phyloP scores from a whole-genome alignment of 805 yeast species.

The Kregervanrija delftensis region DNA sequence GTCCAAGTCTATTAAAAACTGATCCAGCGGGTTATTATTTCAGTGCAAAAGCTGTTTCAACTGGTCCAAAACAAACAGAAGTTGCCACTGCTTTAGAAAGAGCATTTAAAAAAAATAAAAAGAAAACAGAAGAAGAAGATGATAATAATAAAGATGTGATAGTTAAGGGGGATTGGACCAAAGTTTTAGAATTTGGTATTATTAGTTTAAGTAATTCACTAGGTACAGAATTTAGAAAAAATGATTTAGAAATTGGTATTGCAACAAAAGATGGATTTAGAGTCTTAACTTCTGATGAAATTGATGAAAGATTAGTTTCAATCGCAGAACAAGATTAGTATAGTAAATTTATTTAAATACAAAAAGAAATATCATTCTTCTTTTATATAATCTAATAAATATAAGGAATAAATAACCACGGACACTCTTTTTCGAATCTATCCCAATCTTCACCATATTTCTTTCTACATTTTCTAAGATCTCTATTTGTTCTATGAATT shows the following conservation, averaged over 20 bases:
- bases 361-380: no score
- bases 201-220: conserved; percentile 78
- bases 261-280: conserved; percentile 69
- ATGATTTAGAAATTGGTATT: conserved; percentile 89
- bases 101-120: conserved; percentile 62
- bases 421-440: conserved; percentile 77
- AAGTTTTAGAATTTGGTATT: conserved; percentile 85
- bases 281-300: conserved; percentile 72
- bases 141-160: conserved; percentile 33
- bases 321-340: conserved; percentile 91
- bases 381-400: conserved; percentile 39
- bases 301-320: conserved; percentile 87
- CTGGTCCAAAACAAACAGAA: conserved; percentile 98
- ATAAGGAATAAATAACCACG: conserved; percentile 86
- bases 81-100: conserved; percentile 85
- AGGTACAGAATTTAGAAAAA: conserved; percentile 89
- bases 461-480: conserved; percentile 70
- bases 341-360: background rate
- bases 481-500: conserved; percentile 84
- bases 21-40: conserved; percentile 97
- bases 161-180: conserved; percentile 79
- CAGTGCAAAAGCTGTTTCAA: conserved; percentile 85
- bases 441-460: conserved; percentile 97
- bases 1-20: conserved; percentile 85
- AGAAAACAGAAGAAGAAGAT: conserved; percentile 8